Evolutionary conservation across 2,329 filamentous ascomycete genomes (phyloP), one percentile per base, ranked within the genome.

Genomic region (Gremmenia infestans): DNA sequence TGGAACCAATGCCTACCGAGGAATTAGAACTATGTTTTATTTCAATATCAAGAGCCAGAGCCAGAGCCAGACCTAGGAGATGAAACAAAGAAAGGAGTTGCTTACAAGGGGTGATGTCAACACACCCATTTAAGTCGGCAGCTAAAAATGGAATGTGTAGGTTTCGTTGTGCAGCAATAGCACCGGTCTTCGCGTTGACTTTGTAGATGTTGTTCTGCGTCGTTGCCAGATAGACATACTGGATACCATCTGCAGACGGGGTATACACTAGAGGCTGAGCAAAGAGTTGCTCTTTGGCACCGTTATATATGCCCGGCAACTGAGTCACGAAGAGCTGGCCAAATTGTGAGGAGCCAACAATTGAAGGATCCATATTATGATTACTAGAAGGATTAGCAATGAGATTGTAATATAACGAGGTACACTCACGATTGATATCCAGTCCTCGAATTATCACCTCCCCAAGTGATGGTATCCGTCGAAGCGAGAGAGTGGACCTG

Each of bases 281-380:
- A 63, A 73, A 80, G 58, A 84, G 73, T 60, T 81, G 76, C 64
- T 84, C 82, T 0, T 71, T 55, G 2, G 69, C 70, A 15, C 73
- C 74, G 39, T 75, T 73, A 66, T 81, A 84, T 17, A 70, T 74
- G 5, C 81, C 81, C 0, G 81, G 78, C 1, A 84, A 72, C 0
- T 63, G 48, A 0, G 77, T 78, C 62, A 73, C 76, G 72, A 81
- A 85, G 7, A 83, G 68, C 56, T 81, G 77, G 19, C 76, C 78
- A 60, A 84, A 85, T 50, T 79, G 74, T 2, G 76, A 68, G 54
- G 78, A 81, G 42, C 72, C 76, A 2, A 86, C 80, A 8, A 84
- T 71, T 14, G 77, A 73, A 1, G 82, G 82, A 63, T 85, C 81
- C 77, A 86, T 80, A 68, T 85, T 85, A 65, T 86, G 82, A 64